Evolutionary conservation across 495 filamentous ascomycete species (phyloP).

Genomic region (Penicillium turbatum): DNA sequence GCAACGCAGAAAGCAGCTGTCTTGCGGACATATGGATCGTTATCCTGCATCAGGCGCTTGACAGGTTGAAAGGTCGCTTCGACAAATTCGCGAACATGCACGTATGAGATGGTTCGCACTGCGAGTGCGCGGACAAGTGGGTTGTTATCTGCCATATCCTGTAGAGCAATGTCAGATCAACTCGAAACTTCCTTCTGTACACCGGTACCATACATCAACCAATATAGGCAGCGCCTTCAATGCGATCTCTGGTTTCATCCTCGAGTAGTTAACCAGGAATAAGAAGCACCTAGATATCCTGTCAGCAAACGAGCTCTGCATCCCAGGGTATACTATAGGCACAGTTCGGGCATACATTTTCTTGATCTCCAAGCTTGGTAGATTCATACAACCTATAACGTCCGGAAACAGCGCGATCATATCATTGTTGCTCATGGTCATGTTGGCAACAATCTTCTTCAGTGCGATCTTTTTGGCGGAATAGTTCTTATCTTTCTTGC

Average conservation of each 20-base stretch:
- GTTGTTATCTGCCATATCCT: constrained; percentile 95
- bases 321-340: not conserved
- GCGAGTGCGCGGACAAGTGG: constrained; percentile 91
- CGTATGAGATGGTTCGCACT: constrained; percentile 92
- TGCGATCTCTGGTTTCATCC: constrained; percentile 91
- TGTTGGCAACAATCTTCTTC: constrained; percentile 99
- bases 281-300: constrained; percentile 76
- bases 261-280: constrained; percentile 93
- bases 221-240: constrained; percentile 88
- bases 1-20: constrained; percentile 95
- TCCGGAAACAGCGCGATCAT: constrained; percentile 98
- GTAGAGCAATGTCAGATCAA: constrained; percentile 5
- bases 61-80: constrained; percentile 82
- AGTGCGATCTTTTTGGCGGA: constrained; percentile 96
- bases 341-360: constrained; percentile 72
- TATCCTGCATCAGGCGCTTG: constrained; percentile 77
- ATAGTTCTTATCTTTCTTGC: constrained; percentile 98
- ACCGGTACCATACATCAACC: constrained; percentile 58
- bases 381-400: constrained; percentile 89
- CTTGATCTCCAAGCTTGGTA: constrained; percentile 95
- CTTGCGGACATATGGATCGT: constrained; percentile 95
- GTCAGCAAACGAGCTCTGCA: constrained; percentile 18
- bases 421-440: constrained; percentile 99
- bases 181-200: not conserved
- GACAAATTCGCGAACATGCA: constrained; percentile 95